Evolutionary conservation across 1,284 basidiomycete species (phyloP), one percentile per base, ranked within the genome.

Genomic region (Neonothopanus nambi): DNA sequence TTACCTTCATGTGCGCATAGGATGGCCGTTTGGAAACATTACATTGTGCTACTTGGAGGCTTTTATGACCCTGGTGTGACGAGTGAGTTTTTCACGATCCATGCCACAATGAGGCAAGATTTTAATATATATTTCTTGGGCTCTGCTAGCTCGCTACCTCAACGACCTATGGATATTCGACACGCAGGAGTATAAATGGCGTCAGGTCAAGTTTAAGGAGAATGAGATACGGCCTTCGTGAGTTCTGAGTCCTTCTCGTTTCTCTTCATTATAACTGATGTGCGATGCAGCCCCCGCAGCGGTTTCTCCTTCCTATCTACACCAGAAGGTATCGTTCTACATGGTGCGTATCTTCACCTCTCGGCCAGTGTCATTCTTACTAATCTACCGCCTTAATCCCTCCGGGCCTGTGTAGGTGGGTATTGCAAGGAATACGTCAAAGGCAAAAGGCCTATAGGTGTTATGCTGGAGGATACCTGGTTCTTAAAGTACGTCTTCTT

Each of bases 391-490:
- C 13, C 3, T 33, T 9, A 33, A 5, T 9, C 3, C 8, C 13
- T 11, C 9, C 17, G 6, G 17, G 24, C n/a, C 1, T 35, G 21
- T 28, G 26, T 47, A 89, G 87, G 89, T 9, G 95, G 95, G 0
- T 98, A 97, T 67, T 92, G 90, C 65, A 97, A 97, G 66, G 90
- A 93, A 66, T 97, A 96, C 62, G 72, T 78, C 38, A 95, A 95
- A 65, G 93, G 93, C 0, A 93, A 94, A 65, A 79, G 91, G 3
- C 86, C 91, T 0, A 77, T 94, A 36, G 95, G 95, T 1, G 78
- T 95, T 9, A 93, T 93, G 68, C 77, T 96, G 3, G 93, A 95
- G 33, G 95, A 98, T 64, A 91, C 91, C 0, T 97, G 95, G 93
- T 77, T 95, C 51, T 77, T 97, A n/a, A 82, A 85, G 84, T 89